phyloP scores from a whole-genome alignment of 2,329 filamentous ascomycete species.

The Huntiella moniliformis region DNA sequence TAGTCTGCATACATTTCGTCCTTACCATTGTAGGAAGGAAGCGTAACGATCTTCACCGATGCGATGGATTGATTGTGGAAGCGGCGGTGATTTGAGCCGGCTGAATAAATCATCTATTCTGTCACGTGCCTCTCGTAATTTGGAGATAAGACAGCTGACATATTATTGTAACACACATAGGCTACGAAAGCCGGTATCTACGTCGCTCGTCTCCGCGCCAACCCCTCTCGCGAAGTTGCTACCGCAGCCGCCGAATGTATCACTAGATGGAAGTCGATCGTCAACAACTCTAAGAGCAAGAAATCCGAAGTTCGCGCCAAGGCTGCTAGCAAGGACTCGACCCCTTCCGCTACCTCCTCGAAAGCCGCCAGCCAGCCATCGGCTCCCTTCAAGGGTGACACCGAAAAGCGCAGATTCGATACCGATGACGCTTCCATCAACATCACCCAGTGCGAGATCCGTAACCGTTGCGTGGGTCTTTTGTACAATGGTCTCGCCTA shows the following conservation, averaged over 20 bases:
- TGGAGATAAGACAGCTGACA: background rate
- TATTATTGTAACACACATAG: constrained; percentile 19
- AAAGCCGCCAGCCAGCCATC: constrained; percentile 29
- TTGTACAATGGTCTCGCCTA: constrained; percentile 79
- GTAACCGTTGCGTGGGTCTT: constrained; percentile 74
- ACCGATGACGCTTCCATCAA: constrained; percentile 63
- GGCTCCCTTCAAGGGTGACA: constrained; percentile 39
- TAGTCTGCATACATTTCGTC: background rate
- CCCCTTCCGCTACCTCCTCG: constrained; percentile 26
- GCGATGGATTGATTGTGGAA: too few species aligned
- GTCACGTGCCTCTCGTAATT: background rate
- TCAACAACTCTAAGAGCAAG: constrained; percentile 43
- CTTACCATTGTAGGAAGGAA: background rate
- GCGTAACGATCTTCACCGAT: too few species aligned
- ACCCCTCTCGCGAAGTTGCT: constrained; percentile 65
- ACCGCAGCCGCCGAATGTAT: constrained; percentile 67
- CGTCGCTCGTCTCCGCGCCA: constrained; percentile 62
- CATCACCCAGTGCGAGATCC: constrained; percentile 52
- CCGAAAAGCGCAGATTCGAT: constrained; percentile 65
- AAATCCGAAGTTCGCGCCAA: constrained; percentile 18
- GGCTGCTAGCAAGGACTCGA: constrained; percentile 15
- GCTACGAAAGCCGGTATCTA: constrained; percentile 79
- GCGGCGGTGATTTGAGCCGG: too few species aligned
- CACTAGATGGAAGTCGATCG: constrained; percentile 66
- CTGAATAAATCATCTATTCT: background rate